Evolutionary conservation across 2,329 filamentous ascomycete species (phyloP), one percentile per base, ranked within the genome.

Genomic region (Emmonsia crescens): DNA sequence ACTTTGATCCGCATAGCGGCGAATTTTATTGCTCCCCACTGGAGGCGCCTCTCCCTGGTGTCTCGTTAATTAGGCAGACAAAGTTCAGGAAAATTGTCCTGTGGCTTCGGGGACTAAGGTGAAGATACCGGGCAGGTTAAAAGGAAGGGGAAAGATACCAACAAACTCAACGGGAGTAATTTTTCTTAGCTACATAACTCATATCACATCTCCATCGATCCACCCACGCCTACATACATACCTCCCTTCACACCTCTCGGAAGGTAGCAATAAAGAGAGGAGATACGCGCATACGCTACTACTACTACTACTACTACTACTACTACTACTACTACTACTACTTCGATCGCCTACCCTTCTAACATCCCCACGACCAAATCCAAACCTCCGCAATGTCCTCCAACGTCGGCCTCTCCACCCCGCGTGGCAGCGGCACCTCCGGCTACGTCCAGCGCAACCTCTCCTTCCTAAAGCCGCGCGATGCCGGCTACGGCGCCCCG

Each of bases 401-500:
- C 67, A 99, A 99, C 79, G 94, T 99, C 71, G 95, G 94, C 62
- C 90, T 99, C 70, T 86, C 88, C 62, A 99, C 94, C 4, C 94
- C 94, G 2, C 88, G 94, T 71, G 94, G 94, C 68, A 96, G 89
- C 73, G 94, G 94, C 56, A 99, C 94, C 62, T 97, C 93, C 0
- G 94, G 94, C 73, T 97, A 97, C 74, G 93, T 99, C 61, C 93
- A 97, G 77, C 90, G 91, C 75, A 99, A 97, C 79, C 85, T 91
- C 42, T 94, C 94, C 21, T 87, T 93, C 72, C 85, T 96, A 68
- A 86, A 83, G 72, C 91, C 89, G 36, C 91, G 93, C 77, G 91
- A 96, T 77, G 64, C 71, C 31, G 76, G 74, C 57, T 83, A 85
- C 69, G 82, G 80, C 63, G 86, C 86, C 21, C 92, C 91, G 0